These are phyloP conservation scores for Cladosporium sp. DNA, from an alignment of 2,329 filamentous ascomycete genomes.

Conservation along the genomic window DNA sequence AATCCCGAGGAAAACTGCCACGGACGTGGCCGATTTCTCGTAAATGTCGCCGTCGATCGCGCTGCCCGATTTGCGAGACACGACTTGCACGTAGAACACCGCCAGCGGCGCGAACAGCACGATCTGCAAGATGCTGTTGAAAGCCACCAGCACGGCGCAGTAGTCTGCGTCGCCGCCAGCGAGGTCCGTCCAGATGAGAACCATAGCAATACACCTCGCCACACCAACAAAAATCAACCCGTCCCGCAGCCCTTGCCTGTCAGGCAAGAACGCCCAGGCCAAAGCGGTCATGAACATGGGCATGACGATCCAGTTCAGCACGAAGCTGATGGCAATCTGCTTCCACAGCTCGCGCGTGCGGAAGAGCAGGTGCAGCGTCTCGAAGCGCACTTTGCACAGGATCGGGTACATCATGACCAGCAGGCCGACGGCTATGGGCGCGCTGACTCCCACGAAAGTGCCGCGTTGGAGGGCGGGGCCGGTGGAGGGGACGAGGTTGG, in stretches of 20 bases:
- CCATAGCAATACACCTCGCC: slow-evolving; percentile 87
- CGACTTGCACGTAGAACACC: slow-evolving; percentile 62
- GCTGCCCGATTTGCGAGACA: slow-evolving; percentile 50
- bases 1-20: slow-evolving; percentile 80
- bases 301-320: slow-evolving; percentile 81
- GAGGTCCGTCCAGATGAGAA: slow-evolving; percentile 74
- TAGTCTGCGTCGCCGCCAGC: slow-evolving; percentile 79
- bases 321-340: slow-evolving; percentile 73
- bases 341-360: slow-evolving; percentile 66
- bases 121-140: slow-evolving; percentile 52
- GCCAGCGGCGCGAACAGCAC: slow-evolving; percentile 50
- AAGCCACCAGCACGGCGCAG: slow-evolving; percentile 63
- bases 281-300: slow-evolving; percentile 78
- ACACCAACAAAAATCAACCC: slow-evolving; percentile 80
- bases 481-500: slow-evolving; percentile 69
- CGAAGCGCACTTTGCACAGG: slow-evolving; percentile 80
- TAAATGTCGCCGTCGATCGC: slow-evolving; percentile 38
- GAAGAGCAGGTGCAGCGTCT: slow-evolving; percentile 69
- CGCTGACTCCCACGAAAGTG: slow-evolving; percentile 68
- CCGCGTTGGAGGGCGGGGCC: slow-evolving; percentile 66
- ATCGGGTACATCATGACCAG: slow-evolving; percentile 96
- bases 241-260: slow-evolving; percentile 50
- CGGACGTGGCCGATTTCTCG: slow-evolving; percentile 67
- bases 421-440: slow-evolving; percentile 73
- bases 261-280: slow-evolving; percentile 62